Base-by-base conservation (phyloP, 2,329 filamentous ascomycete species). In the Malbranchea cinnamomea region DNA sequence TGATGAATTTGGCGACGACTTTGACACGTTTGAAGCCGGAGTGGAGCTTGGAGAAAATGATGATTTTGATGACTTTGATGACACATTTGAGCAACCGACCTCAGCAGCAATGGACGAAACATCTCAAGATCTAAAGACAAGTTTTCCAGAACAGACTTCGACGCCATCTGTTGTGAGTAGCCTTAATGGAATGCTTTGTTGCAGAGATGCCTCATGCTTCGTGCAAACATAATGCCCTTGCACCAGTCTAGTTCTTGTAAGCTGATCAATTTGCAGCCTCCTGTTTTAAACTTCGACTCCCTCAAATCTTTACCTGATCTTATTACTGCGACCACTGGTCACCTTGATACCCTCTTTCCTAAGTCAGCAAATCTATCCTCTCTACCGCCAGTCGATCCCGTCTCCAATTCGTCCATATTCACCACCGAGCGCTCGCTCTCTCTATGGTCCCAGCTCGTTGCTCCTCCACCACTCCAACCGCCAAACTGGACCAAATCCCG, bases 401-500 rank as follows among this genome's bases (percentile, higher is more conserved):
- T 62, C 31, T 44, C 49, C 28, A 50, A 57, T 43, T 48, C 53
- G 30, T 54, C 59, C 21, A 69, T 83, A 29, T 89, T 94, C 55
- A 72, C 82, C 32, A 91, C 82, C 23, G 78, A 84, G 30, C 74
- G 85, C 35, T 91, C 81, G 37, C 75, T 81, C 33, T 94, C 89
- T 0, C 65, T 98, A 19, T 98, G 89, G 89, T 84, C 85, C 23
- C 89, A 98, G 59, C 73, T 98, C 4, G 83, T 94, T 17, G 87
- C 87, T 2, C 87, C 89, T 12, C 89, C 89, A 2, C 85, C 89
- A 2, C 71, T 98, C 21, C 84, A 93, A 46, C 89, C 89, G 4
- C 87, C 89, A 1, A 89, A 98, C 54, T 98, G 89, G 89, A 91
- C 94, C 35, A 82, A 89, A 40, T 93, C 84, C 30, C 81, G 85